A percentile compares a stretch with the other conserved stretches of the same genome.
phyloP scores from a whole-genome alignment of 78 protist species.

The Dictyostelium discoideum region dicty_2.7 NC_007088.5:6979501-6980000 shows the following conservation, averaged over 20 bases:
- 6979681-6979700: not conserved
- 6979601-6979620: not conserved
- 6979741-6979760: not conserved
- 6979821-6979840: slow-evolving; percentile 80
- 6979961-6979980: not conserved
- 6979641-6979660: not conserved
- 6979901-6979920: slow-evolving; percentile 20
- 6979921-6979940: slow-evolving; percentile 63
- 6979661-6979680: not conserved
- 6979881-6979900: slow-evolving; percentile 63
- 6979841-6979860: slow-evolving; percentile 66
- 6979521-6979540: not conserved
- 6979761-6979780: not conserved
- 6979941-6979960: slow-evolving; percentile 45
- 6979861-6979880: slow-evolving; percentile 58
- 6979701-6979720: not conserved
- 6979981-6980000: slow-evolving; percentile 44
- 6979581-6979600: not conserved
- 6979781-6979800: slow-evolving; percentile 14
- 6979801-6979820: slow-evolving; percentile 67
- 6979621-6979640: not conserved
- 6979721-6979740: not conserved
- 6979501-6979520: not conserved
- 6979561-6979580: not conserved
- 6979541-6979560: not conserved